Base-by-base conservation (phyloP, 192 early-diverging fungal species). In the Rhizophagus prolifer region DNA sequence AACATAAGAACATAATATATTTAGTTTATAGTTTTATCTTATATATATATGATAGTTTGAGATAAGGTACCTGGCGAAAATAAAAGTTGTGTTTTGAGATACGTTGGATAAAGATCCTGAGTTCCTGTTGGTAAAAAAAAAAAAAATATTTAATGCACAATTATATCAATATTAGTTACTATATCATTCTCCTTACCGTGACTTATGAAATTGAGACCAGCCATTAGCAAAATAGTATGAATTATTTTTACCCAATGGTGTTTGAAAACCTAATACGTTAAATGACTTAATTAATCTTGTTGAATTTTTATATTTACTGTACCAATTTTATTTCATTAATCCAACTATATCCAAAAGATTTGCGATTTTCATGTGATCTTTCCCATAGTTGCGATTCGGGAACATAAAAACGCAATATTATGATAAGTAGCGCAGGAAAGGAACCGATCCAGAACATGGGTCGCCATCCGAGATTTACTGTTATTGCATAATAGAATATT, bases 21-120 rank as follows among this genome's bases (percentile, higher is more conserved):
- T 44, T 44, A 44, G 41, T 44, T 44, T 44, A 41, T 41, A n/a
- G n/a, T n/a, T n/a, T n/a, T n/a, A n/a, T 9, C 9, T 9, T 34
- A 34, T 34, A 34, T 34, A 34, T 34, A 34, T 31, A 31, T 1
- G 3, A 31, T 2, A 31, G 2, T 34, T 41, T 41, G 38, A 41
- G 41, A 44, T 44, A 12, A 44, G 10, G 2, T 44, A 54, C 47
- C 16, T n/a, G 50, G 19, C 0, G 50, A 21, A 54, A 21, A 54
- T 54, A 16, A 16, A 19, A 54, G 50, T 54, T 54, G 50, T 54
- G 19, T 21, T 54, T 21, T 54, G 2, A 54, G 79, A 77, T 87
- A 92, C 19, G 92, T 91, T 13, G 92, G 92, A 71, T 86, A 93
- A 50, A 94, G 75, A 79, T 92, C 92, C 76, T 92, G 88, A 65